A percentile compares a stretch with the other conserved stretches of the same genome.
Evolutionary conservation across 176 grass and related monocot genomes (phyloP).

Genomic region (Rhynchospora pubera): DNA sequence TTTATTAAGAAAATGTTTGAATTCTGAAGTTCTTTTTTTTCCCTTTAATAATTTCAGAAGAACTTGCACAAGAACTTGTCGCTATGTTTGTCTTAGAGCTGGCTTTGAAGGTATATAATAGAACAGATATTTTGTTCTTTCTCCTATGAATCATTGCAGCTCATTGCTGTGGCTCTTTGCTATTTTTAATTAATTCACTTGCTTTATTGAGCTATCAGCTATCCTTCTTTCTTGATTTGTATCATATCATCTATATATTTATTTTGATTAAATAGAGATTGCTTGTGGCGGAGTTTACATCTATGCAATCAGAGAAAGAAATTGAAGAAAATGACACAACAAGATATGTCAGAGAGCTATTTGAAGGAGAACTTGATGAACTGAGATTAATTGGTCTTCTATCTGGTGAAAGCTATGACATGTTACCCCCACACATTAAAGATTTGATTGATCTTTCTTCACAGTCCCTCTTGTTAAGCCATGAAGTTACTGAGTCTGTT

Average conservation of each 20-base stretch:
- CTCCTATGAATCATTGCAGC: conserved; percentile 4
- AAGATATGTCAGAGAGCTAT: conserved; percentile 55
- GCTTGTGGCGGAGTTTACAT: conserved; percentile 46
- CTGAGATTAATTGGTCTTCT: conserved; percentile 45
- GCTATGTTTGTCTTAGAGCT: conserved; percentile 76
- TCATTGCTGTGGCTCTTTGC: background rate
- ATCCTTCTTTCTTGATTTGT: conserved; percentile 1
- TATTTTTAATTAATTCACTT: conserved; percentile 16
- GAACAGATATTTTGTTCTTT: background rate
- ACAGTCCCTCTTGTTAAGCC: conserved; percentile 1
- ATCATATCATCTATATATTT: background rate
- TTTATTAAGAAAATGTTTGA: background rate
- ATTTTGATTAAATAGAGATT: conserved; percentile 47
- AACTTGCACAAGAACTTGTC: conserved; percentile 56
- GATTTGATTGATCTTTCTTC: conserved; percentile 28
- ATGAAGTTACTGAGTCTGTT: conserved; percentile 33
- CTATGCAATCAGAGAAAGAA: conserved; percentile 35
- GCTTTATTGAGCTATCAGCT: background rate
- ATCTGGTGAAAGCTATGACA: conserved; percentile 31
- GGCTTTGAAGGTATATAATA: conserved; percentile 55
- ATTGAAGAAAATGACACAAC: conserved; percentile 18
- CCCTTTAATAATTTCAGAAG: conserved; percentile 45
- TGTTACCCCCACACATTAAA: conserved; percentile 21
- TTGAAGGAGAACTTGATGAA: conserved; percentile 48
- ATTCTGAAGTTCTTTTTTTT: conserved; percentile 7